Percentiles rank a stretch among this genome's conserved stretches.
These are phyloP conservation scores for Xylaria sp. DNA, from an alignment of 2,329 filamentous ascomycete species.

Conservation along the genomic window DNA sequence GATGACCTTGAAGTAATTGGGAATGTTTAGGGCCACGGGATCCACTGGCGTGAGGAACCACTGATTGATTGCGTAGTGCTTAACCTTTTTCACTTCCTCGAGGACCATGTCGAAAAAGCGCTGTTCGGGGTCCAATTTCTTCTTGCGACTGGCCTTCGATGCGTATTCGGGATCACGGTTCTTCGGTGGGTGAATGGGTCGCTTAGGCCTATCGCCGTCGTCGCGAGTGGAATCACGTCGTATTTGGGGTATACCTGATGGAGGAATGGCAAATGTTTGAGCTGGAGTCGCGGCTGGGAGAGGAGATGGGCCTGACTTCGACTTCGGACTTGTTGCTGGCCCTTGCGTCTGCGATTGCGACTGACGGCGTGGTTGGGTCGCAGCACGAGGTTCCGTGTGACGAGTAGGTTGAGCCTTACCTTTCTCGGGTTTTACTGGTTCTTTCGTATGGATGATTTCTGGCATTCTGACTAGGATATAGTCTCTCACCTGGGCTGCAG, in stretches of 20 bases:
- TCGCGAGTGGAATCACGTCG: constrained; percentile 81
- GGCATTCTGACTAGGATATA: constrained; percentile 55
- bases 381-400: constrained; percentile 52
- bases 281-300: constrained; percentile 49
- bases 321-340: constrained; percentile 45
- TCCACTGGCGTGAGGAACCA: constrained; percentile 88
- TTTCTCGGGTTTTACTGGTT: constrained; percentile 68
- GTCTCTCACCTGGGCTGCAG: constrained; percentile 62
- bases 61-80: constrained; percentile 69
- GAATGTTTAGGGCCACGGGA: constrained; percentile 91
- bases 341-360: constrained; percentile 40
- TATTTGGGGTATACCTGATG: constrained; percentile 79
- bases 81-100: constrained; percentile 75
- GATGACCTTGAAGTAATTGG: constrained; percentile 89
- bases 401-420: constrained; percentile 53
- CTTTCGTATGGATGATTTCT: constrained; percentile 51
- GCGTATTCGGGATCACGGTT: constrained; percentile 90
- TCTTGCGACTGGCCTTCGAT: constrained; percentile 77
- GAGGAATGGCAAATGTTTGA: constrained; percentile 75
- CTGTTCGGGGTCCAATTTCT: constrained; percentile 87
- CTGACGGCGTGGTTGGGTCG: constrained; percentile 44
- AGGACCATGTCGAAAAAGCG: constrained; percentile 87
- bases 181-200: constrained; percentile 90
- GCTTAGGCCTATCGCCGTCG: constrained; percentile 83
- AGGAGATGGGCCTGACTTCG: constrained; percentile 40